phyloP scores from a whole-genome alignment of 2,329 filamentous ascomycete genomes.

The Pseudogymnoascus sp. region DNA sequence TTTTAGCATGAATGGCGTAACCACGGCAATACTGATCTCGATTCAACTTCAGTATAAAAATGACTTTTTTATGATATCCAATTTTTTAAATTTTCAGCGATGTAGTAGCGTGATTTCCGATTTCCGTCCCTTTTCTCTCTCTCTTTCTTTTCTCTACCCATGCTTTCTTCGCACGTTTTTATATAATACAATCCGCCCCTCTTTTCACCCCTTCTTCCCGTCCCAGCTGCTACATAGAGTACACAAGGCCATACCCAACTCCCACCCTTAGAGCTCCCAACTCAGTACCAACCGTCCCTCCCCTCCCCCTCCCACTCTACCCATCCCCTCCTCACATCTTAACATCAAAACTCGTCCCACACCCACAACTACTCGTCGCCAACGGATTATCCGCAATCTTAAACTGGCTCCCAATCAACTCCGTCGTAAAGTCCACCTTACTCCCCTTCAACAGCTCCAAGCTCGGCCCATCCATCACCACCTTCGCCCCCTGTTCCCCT shows the following conservation, averaged over 20 bases:
- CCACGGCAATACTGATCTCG: constrained; percentile 10
- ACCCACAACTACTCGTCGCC: constrained; percentile 91
- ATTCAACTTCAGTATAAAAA: constrained; percentile 11
- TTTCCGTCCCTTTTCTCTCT: not conserved
- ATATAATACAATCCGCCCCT: not conserved
- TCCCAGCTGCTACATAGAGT: not conserved
- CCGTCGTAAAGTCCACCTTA: constrained; percentile 93
- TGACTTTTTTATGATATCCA: constrained; percentile 9
- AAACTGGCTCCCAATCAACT: constrained; percentile 91
- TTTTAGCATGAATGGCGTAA: constrained; percentile 22
- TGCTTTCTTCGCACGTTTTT: not conserved
- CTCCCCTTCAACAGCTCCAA: constrained; percentile 85
- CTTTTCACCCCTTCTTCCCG: not conserved
- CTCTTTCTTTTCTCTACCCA: not conserved
- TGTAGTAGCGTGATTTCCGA: constrained; percentile 2
- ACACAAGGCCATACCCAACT: not conserved
- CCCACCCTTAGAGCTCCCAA: not conserved
- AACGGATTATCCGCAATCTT: constrained; percentile 91
- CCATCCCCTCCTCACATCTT: constrained; percentile 44
- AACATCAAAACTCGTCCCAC: constrained; percentile 95
- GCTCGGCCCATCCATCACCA: constrained; percentile 82
- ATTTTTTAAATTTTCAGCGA: not conserved
- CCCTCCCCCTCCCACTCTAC: not conserved
- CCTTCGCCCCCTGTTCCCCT: constrained; percentile 57
- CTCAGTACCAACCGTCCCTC: not conserved